A percentile compares a stretch with the other conserved stretches of the same genome.
Evolutionary conservation across 805 yeast genomes (phyloP).

Genomic region (Barnettozyma sucrosica): DNA sequence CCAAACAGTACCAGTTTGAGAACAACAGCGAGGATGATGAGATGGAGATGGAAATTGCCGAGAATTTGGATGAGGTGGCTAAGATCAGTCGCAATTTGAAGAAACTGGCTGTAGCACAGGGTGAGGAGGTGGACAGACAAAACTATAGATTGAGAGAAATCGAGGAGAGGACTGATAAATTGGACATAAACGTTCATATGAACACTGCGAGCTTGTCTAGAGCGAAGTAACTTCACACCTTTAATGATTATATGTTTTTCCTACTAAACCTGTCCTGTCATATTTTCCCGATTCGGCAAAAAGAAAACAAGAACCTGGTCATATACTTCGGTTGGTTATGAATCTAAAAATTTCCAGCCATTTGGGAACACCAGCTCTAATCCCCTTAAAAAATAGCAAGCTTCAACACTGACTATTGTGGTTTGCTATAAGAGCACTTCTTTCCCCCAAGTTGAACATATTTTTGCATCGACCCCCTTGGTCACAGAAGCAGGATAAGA

Average conservation of each 20-base stretch:
- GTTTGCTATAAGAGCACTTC: background rate
- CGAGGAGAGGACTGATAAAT: conserved; percentile 76
- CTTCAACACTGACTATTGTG: background rate
- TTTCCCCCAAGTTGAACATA: background rate
- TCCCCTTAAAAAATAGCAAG: background rate
- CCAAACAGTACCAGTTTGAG: conserved; percentile 73
- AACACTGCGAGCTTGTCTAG: conserved; percentile 64
- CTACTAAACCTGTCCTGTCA: background rate
- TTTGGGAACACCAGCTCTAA: background rate
- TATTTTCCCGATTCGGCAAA: conserved; percentile 9
- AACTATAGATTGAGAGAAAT: conserved; percentile 66
- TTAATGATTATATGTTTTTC: background rate
- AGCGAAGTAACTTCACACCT: conserved; percentile 17
- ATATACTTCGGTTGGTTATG: background rate
- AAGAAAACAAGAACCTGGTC: conserved; percentile 3
- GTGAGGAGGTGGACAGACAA: conserved; percentile 75
- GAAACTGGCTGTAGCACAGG: conserved; percentile 63
- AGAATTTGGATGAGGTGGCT: conserved; percentile 74
- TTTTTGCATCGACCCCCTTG: too few relatives aligned
- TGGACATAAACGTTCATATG: conserved; percentile 79
- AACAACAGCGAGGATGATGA: conserved; percentile 91
- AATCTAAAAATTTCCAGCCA: background rate
- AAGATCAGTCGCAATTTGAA: conserved; percentile 65
- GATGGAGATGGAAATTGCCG: conserved; percentile 81
- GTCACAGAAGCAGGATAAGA: too few relatives aligned